Evolutionary conservation across 176 grass and related monocot genomes (phyloP), one percentile per base, ranked within the genome.

Genomic region (Musa acuminata): DNA sequence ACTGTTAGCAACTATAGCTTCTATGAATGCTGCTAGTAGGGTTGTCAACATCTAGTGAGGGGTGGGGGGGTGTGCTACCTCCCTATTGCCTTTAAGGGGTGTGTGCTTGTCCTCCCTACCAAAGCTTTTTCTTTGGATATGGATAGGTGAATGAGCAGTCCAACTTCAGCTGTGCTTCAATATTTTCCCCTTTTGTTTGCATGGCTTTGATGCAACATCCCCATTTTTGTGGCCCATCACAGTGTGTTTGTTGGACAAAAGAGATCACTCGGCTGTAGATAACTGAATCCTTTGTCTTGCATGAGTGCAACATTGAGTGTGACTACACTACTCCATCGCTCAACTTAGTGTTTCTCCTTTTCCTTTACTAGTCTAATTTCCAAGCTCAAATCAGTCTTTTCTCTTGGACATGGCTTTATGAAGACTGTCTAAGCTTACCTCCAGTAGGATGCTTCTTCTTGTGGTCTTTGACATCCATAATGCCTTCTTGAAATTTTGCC

Each of bases 221-320:
- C 76, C 76, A 69, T 95, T 83, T 96, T 83, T 84, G 86, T 87
- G 80, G 84, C 53, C 86, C 80, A 79, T 88, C 86, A 91, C 78
- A 87, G 75, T 65, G 57, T 21, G 17, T 81, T 78, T 78, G 77
- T 49, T 79, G 80, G 72, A 62, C 62, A 74, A 59, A 57, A 71
- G 77, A 70, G 64, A 85, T 75, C 79, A 53, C 67, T 76, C 75
- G 75, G 81, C 78, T 82, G 82, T 90, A 86, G 87, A 92, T 84
- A 96, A 88, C 84, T 80, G 74, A 79, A 86, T 89, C 85, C 69
- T 82, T 92, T 92, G 92, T 90, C 92, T 88, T 88, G 89, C 85
- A 87, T 90, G 83, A 80, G 82, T 87, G 84, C 71, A 92, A 89
- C 92, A 80, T 23, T 80, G 80, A 85, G 72, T 80, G 85, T 82